phyloP scores from a whole-genome alignment of 371 early-diverging fungal genomes.

The Dipsacomyces acuminosporus region DNA sequence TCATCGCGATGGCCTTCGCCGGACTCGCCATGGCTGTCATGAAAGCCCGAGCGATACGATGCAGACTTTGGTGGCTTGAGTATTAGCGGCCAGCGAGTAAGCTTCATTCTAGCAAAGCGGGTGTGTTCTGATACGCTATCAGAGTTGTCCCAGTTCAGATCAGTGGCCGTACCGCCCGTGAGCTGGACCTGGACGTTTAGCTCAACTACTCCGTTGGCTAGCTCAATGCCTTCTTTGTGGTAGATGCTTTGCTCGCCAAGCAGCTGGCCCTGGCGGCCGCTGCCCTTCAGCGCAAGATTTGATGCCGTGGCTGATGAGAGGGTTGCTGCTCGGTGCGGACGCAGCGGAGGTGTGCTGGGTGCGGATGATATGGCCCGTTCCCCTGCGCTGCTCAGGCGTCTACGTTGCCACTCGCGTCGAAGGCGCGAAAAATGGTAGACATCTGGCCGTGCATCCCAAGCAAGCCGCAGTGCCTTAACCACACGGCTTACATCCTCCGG shows the following conservation, averaged over 20 bases:
- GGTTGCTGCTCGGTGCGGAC: constrained; percentile 21
- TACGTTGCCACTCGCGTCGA: constrained; percentile 43
- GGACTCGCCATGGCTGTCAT: no score
- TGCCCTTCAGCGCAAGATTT: neutral
- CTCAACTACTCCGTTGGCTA: constrained; percentile 45
- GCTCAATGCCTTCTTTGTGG: constrained; percentile 41
- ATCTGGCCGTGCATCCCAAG: constrained; percentile 48
- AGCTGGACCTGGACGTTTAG: constrained; percentile 45
- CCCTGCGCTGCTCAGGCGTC: constrained; percentile 12
- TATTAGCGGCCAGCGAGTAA: constrained; percentile 46
- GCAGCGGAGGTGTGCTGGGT: constrained; percentile 27
- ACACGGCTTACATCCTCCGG: constrained; percentile 45
- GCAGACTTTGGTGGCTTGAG: constrained; percentile 28
- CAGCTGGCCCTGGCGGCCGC: no score
- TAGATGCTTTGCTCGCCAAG: constrained; percentile 8
- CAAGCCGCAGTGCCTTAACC: constrained; percentile 45
- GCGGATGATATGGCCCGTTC: constrained; percentile 19
- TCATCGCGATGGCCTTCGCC: constrained; percentile 9
- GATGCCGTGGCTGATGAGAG: constrained; percentile 3
- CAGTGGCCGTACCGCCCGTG: constrained; percentile 8
- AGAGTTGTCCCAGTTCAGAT: constrained; percentile 39
- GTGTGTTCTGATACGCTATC: constrained; percentile 31
- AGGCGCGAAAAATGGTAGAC: constrained; percentile 45
- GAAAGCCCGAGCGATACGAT: constrained; percentile 1
- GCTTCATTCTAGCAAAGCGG: constrained; percentile 43